Base-by-base conservation (phyloP, 2,329 filamentous ascomycete genomes). In the Venturia effusa region DNA sequence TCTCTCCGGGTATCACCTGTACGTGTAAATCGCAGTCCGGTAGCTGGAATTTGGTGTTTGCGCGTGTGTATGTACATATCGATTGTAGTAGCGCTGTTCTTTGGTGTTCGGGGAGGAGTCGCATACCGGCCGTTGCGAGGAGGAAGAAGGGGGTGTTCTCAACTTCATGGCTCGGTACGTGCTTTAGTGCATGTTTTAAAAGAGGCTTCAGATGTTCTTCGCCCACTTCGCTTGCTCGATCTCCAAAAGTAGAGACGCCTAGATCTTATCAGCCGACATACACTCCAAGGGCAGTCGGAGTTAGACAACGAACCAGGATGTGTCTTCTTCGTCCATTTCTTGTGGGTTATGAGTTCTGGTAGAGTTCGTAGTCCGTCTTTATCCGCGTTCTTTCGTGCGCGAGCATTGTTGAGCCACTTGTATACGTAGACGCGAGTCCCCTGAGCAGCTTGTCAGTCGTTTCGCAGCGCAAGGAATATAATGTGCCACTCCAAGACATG, bases 401-500 rank as follows among this genome's bases (percentile, higher is more conserved):
- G 82, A 45, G 84, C 80, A 67, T 87, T 86, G 72, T 95, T 88
- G 71, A 92, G 84, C 94, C 94, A 99, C 76, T 87, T 85, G 78
- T 99, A 99, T 65, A 99, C 85, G 75, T 99, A 91, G 67, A 96
- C 83, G 74, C 94, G 89, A 71, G 93, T 97, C 74, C 94, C 93
- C 75, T 83, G 3, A 30, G 43, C 37, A 34, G 57, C n/a, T n/a
- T n/a, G 40, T 64, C 45, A 61, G 39, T 51, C 61, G 39, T 61
- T 43, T 45, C 41, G 64, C 27, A 34, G 51, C 30, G 27, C 30
- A 10, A 57, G 27, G 8, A 57, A 17, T n/a, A 30, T 8, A 8
- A 8, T 11, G 7, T 57, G 51, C 19, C 51, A 7, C n/a, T 57
- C 30, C 8, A 24, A 57, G 51, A 34, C 51, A 57, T 57, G 15